Percentiles rank a stretch among this genome's conserved stretches.
These are phyloP conservation scores for Rostrohypoxylon terebratum DNA, from an alignment of 495 filamentous ascomycete genomes.

Conservation along the genomic window DNA sequence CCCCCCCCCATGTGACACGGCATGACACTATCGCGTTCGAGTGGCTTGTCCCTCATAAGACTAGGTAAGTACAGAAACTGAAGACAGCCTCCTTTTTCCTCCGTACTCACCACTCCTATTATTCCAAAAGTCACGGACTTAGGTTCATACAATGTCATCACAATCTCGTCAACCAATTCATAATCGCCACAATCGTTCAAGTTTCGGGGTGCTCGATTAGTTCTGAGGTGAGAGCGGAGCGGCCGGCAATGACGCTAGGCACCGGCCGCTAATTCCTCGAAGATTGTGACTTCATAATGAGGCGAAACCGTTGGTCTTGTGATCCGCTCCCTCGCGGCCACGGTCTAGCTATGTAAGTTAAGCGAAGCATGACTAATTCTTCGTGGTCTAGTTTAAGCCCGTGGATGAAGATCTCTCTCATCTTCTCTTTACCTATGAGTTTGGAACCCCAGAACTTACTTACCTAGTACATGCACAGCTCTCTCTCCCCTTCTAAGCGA, in stretches of 20 bases:
- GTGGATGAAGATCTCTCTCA: background rate
- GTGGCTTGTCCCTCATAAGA: conserved; percentile 23
- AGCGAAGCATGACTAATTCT: background rate
- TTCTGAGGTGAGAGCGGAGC: background rate
- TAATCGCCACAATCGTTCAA: background rate
- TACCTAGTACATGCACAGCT: background rate
- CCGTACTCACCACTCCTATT: background rate
- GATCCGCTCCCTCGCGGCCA: background rate
- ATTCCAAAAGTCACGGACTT: background rate
- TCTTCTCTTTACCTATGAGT: background rate
- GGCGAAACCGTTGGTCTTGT: background rate
- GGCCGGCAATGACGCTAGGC: background rate
- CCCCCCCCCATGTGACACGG: conserved; percentile 31
- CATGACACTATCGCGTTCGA: conserved; percentile 30
- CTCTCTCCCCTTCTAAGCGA: background rate
- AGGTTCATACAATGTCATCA: background rate
- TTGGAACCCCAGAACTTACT: background rate
- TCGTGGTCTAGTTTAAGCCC: background rate
- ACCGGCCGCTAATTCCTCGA: background rate
- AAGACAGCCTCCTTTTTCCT: background rate
- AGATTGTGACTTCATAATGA: background rate
- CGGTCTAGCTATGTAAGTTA: background rate
- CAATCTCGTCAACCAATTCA: background rate
- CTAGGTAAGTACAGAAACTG: conserved; percentile 9
- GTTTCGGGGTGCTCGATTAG: background rate